Conservation (phyloP, 139 green algal species). For the Desmodesmus armatus region DNA sequence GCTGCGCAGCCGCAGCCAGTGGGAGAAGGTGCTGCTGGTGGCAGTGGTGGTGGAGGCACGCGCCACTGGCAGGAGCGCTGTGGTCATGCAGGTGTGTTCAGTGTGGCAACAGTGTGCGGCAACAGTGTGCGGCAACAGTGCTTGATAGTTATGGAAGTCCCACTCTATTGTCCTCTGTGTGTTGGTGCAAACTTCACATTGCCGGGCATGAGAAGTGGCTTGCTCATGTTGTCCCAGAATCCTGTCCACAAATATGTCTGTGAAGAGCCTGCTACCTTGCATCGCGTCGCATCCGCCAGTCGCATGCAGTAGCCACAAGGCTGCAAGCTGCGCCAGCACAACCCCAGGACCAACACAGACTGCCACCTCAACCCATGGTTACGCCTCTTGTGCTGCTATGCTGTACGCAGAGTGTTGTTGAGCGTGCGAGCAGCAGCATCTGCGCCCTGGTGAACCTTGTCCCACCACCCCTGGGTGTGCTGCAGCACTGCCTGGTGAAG, state of each 20-base stretch:
- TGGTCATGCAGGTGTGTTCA: slow-evolving; percentile 51
- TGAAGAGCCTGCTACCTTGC: background rate
- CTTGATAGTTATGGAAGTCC: background rate
- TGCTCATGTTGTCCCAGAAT: no score
- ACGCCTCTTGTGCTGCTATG: background rate
- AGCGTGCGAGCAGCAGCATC: slow-evolving; percentile 31
- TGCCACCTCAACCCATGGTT: background rate
- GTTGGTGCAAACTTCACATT: background rate
- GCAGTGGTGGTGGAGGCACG: slow-evolving; percentile 76
- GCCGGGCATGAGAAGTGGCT: no score
- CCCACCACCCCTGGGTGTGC: background rate
- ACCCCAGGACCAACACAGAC: background rate
- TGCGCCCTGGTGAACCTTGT: background rate
- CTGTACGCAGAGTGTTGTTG: slow-evolving; percentile 22
- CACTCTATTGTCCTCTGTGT: no score
- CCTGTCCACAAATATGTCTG: background rate
- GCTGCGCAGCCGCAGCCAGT: slow-evolving; percentile 57
- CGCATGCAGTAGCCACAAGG: no score
- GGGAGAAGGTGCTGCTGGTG: slow-evolving; percentile 78
- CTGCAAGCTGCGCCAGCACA: background rate
- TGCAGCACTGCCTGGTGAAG: slow-evolving; percentile 46
- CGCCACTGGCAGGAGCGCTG: slow-evolving; percentile 60
- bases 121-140: background rate
- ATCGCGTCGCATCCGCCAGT: no score
- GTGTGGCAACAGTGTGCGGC: background rate